Percentiles rank a stretch among this genome's conserved stretches.
phyloP scores from a whole-genome alignment of 2,329 filamentous ascomycete species.

The Monascus ruber region DNA sequence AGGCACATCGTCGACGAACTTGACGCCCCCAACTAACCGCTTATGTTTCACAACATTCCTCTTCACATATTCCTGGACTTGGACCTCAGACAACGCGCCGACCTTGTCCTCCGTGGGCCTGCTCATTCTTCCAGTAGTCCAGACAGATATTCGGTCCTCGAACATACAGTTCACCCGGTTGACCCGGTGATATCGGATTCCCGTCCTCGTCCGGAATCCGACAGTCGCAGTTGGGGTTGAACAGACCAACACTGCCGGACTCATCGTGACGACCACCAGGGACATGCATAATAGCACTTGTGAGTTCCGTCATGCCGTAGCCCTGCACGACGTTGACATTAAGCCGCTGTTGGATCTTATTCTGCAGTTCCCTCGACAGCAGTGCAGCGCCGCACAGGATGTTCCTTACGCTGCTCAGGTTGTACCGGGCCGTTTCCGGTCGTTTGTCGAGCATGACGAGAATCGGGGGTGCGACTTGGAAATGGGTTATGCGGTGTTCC shows the following conservation, averaged over 20 bases:
- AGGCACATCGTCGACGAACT: conserved; percentile 47
- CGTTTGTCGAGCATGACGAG: conserved; percentile 49
- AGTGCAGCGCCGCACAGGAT: conserved; percentile 46
- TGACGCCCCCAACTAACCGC: conserved; percentile 40
- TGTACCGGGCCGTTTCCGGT: conserved; percentile 43
- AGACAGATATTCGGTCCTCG: conserved; percentile 14
- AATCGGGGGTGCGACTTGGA: conserved; percentile 48
- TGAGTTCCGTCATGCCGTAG: conserved; percentile 52
- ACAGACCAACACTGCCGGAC: conserved; percentile 41
- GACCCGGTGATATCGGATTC: conserved; percentile 36
- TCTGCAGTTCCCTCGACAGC: conserved; percentile 31
- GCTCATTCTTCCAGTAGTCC: conserved; percentile 32
- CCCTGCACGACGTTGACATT: conserved; percentile 38
- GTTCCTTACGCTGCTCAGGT: conserved; percentile 40
- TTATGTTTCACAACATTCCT: conserved; percentile 43
- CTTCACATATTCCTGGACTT: conserved; percentile 28
- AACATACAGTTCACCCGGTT: conserved; percentile 30
- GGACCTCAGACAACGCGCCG: conserved; percentile 6
- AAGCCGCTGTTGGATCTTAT: conserved; percentile 36
- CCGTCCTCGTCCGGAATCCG: conserved; percentile 45
- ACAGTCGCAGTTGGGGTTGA: conserved; percentile 44
- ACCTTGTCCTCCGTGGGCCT: conserved; percentile 36
- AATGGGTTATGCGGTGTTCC: conserved; percentile 41
- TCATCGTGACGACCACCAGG: conserved; percentile 28
- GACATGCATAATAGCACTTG: conserved; percentile 33